Conservation (phyloP, 2,329 filamentous ascomycete genomes). For the Aspergillus puulaauensis region DNA sequence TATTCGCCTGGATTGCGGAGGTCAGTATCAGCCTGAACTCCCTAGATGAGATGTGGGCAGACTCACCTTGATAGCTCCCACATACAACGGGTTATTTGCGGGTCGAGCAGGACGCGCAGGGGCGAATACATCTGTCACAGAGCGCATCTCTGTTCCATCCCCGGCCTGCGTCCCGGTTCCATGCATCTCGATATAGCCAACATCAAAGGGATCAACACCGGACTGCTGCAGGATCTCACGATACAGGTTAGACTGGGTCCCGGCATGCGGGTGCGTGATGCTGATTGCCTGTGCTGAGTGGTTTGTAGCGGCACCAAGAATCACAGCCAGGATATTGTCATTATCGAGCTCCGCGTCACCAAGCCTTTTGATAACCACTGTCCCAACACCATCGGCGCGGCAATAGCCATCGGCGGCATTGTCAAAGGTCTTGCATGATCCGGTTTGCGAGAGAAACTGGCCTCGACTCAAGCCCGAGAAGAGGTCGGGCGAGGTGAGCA, state of each 20-base stretch:
- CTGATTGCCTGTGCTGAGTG: slow-evolving; percentile 46
- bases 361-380: slow-evolving; percentile 52
- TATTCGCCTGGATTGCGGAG: slow-evolving; percentile 22
- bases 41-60: too few species aligned
- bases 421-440: slow-evolving; percentile 52
- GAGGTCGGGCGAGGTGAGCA: slow-evolving; percentile 73
- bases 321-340: slow-evolving; percentile 42
- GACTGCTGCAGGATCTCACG: slow-evolving; percentile 36
- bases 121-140: slow-evolving; percentile 35
- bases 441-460: slow-evolving; percentile 31
- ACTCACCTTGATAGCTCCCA: slow-evolving; percentile 18
- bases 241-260: slow-evolving; percentile 36
- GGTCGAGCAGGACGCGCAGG: slow-evolving; percentile 13
- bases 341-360: slow-evolving; percentile 52
- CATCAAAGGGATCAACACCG: slow-evolving; percentile 35
- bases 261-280: slow-evolving; percentile 44
- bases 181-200: slow-evolving; percentile 42
- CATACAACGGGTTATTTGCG: slow-evolving; percentile 24
- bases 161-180: slow-evolving; percentile 44
- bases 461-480: slow-evolving; percentile 67
- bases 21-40: neutral
- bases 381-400: slow-evolving; percentile 50
- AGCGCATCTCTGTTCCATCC: slow-evolving; percentile 38
- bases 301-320: slow-evolving; percentile 44
- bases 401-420: slow-evolving; percentile 55